Evolutionary conservation across 345 rosid genomes (phyloP).

Genomic region (Rhodomyrtus tomentosa): DNA sequence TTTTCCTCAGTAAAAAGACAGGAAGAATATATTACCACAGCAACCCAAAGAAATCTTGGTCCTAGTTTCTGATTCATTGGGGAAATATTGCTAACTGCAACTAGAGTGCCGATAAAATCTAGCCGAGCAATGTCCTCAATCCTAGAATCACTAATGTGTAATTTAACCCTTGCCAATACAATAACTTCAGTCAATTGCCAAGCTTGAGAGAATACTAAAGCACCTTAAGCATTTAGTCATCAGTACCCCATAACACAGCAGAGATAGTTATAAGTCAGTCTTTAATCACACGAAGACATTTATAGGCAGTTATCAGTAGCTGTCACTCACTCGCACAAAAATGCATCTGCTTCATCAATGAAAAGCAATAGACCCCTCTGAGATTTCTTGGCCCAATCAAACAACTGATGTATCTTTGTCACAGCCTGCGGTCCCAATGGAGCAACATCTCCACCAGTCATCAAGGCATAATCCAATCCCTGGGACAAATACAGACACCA

Average conservation of each 20-base stretch:
- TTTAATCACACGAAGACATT: neutral
- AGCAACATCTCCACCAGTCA: slow-evolving; percentile 99
- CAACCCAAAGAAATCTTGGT: neutral
- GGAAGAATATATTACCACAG: neutral
- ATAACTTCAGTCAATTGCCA: neutral
- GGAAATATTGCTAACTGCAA: neutral
- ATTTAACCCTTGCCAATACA: neutral
- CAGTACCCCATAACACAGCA: neutral
- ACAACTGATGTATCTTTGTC: slow-evolving; percentile 92
- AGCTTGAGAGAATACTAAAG: neutral
- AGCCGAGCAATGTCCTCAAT: neutral
- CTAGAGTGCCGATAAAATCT: neutral
- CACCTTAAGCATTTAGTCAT: neutral
- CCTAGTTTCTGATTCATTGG: neutral
- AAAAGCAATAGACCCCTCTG: slow-evolving; percentile 75
- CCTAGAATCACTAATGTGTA: neutral
- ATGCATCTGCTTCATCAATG: slow-evolving; percentile 99
- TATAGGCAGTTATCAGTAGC: neutral
- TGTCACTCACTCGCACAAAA: slow-evolving; percentile 86
- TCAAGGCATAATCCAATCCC: slow-evolving; percentile 98
- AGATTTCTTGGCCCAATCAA: slow-evolving; percentile 96
- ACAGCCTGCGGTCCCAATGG: slow-evolving; percentile 98
- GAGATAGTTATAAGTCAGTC: too few species aligned
- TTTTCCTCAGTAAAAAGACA: neutral
- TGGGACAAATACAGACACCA: slow-evolving; percentile 14